Evolutionary conservation across 441 rosid genomes (phyloP), one percentile per base, ranked within the genome.

Genomic region (Syzygium malaccense): DNA sequence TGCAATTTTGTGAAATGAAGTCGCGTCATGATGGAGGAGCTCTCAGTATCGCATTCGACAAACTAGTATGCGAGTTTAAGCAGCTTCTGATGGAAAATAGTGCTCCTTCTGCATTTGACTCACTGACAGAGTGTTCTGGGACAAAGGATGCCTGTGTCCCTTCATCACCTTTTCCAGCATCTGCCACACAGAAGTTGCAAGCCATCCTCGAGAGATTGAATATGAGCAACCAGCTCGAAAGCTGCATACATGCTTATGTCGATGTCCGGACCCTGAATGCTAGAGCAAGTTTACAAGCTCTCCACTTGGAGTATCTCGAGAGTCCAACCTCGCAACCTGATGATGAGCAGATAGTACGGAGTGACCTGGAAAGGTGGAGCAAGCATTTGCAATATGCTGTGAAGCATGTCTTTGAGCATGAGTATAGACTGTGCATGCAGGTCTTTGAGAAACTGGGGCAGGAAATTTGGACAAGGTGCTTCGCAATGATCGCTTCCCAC

Each of bases 11-110:
- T 3, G 93, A 91, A 78, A 83, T 88, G 71, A 88, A 88, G 55
- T 91, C 97, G 86, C 85, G 89, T 85, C 86, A 78, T 58, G 66
- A 66, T 10, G 96, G 96, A 60, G 96, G 96, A 32, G 25, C 89
- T 88, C 95, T 97, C 37, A 89, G 33, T 84, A 89, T 80, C 23
- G 94, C 95, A 58, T 78, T 93, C 80, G 89, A 89, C 90, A 94
- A 92, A 88, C 94, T 97, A 4, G 93, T 92, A 90, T 55, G n/a
- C 49, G 94, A 94, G 85, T 96, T 95, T 90, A 87, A 91, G 91
- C 87, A 56, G 89, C 93, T 95, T 87, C 91, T 95, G 64, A 53
- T 90, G 66, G 94, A 91, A 30, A 89, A 91, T 66, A 85, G 84
- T 55, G n/a, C 37, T 30, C 89, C 89, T 28, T 55, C 86, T 71